Percentiles rank a stretch among this genome's conserved stretches.
phyloP scores from a whole-genome alignment of 2,329 filamentous ascomycete genomes.

The Xylariaceae sp. region DNA sequence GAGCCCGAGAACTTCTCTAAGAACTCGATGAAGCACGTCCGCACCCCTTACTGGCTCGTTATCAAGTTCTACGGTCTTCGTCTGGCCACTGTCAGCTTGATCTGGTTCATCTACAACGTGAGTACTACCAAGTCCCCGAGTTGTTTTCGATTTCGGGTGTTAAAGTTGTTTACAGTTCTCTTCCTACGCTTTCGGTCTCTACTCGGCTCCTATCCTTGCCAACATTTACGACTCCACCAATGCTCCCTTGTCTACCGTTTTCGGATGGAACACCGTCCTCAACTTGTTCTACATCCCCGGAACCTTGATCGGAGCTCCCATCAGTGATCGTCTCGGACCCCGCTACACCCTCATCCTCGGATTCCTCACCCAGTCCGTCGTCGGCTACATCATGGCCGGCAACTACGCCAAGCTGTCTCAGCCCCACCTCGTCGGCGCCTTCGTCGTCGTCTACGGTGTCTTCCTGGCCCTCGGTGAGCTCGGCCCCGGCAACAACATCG shows the following conservation, averaged over 20 bases:
- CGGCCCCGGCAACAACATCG: conserved; percentile 88
- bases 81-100: conserved; percentile 61
- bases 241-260: conserved; percentile 65
- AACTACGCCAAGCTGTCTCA: conserved; percentile 66
- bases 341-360: conserved; percentile 66
- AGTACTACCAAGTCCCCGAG: conserved; percentile 23
- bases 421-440: conserved; percentile 62
- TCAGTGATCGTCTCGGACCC: conserved; percentile 74
- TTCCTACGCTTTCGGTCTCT: conserved; percentile 79
- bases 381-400: conserved; percentile 87
- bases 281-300: conserved; percentile 88
- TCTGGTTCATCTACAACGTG: conserved; percentile 82
- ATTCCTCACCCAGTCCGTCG: conserved; percentile 64
- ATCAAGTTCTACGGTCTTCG: conserved; percentile 67
- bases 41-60: conserved; percentile 51
- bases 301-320: conserved; percentile 68
- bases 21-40: conserved; percentile 57
- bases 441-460: conserved; percentile 73
- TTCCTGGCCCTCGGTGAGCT: conserved; percentile 75
- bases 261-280: conserved; percentile 85
- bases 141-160: not conserved
- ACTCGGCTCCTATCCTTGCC: conserved; percentile 67
- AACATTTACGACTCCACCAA: conserved; percentile 52
- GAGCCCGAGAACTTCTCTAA: conserved; percentile 74
- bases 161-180: conserved; percentile 52